A percentile compares a stretch with the other conserved stretches of the same genome.
Evolutionary conservation across 495 filamentous ascomycete genomes (phyloP).

Genomic region (Neurospora hispaniola): DNA sequence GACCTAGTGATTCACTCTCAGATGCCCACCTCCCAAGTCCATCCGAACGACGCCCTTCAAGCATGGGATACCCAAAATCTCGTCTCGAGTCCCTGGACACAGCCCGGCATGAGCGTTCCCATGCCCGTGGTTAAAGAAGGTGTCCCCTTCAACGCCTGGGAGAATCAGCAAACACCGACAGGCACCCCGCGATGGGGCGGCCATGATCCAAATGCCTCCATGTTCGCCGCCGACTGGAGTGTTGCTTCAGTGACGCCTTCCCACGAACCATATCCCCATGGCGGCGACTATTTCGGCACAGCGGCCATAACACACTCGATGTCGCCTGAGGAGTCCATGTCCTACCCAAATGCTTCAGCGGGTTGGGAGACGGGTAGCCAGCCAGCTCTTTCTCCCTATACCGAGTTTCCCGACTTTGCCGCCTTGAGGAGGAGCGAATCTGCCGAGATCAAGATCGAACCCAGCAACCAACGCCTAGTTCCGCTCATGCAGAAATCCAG

Average conservation of each 20-base stretch:
- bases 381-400: background rate
- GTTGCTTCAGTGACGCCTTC: background rate
- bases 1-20: background rate
- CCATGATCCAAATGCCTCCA: background rate
- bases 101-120: background rate
- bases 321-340: background rate
- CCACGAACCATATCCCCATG: background rate
- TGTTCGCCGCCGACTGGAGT: background rate
- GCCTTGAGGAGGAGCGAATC: background rate
- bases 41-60: background rate
- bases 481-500: background rate
- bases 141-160: background rate
- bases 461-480: background rate
- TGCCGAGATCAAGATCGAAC: background rate
- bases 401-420: background rate
- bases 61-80: background rate
- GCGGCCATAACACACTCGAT: background rate
- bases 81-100: background rate
- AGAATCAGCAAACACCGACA: background rate
- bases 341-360: background rate
- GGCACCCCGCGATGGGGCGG: background rate
- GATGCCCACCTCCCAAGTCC: background rate
- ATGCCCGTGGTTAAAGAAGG: background rate
- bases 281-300: background rate
- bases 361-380: background rate